Conservation (phyloP, 768 basidiomycete genomes). For the Lactarius deliciosus region DNA sequence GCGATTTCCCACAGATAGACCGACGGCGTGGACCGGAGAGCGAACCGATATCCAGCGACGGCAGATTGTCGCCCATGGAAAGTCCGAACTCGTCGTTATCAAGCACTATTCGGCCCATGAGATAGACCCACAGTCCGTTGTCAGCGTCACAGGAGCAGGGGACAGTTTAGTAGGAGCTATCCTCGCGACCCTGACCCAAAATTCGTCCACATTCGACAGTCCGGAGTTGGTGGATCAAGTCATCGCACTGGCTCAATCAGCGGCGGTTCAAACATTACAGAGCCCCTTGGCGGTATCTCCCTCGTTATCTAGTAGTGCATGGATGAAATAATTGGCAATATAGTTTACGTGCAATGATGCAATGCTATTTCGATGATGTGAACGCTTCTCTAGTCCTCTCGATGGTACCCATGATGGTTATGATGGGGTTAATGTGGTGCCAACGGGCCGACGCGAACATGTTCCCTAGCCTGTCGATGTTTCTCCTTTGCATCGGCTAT, state of each 20-base stretch:
- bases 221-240: constrained; percentile 45
- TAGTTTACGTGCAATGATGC: constrained; percentile 2
- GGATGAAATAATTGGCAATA: constrained; percentile 9
- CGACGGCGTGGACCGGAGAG: constrained; percentile 52
- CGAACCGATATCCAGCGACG: constrained; percentile 48
- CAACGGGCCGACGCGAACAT: constrained; percentile 61
- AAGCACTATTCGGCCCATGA: constrained; percentile 69
- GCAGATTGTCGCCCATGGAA: constrained; percentile 52
- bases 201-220: constrained; percentile 46
- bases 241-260: constrained; percentile 60
- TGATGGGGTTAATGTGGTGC: constrained; percentile 25
- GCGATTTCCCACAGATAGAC: constrained; percentile 45
- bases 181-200: constrained; percentile 56
- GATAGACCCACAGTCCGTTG: constrained; percentile 37
- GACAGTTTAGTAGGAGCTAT: constrained; percentile 87
- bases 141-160: constrained; percentile 90
- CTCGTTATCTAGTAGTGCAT: constrained; percentile 42
- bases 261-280: constrained; percentile 59
- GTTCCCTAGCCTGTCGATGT: constrained; percentile 49
- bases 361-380: neutral
- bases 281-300: constrained; percentile 67
- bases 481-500: constrained; percentile 48
- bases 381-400: neutral
- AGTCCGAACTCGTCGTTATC: constrained; percentile 52
- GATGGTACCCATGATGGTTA: neutral